These are phyloP conservation scores for Clarkia xantiana DNA, from an alignment of 345 rosid species.

Conservation along the genomic window DNA sequence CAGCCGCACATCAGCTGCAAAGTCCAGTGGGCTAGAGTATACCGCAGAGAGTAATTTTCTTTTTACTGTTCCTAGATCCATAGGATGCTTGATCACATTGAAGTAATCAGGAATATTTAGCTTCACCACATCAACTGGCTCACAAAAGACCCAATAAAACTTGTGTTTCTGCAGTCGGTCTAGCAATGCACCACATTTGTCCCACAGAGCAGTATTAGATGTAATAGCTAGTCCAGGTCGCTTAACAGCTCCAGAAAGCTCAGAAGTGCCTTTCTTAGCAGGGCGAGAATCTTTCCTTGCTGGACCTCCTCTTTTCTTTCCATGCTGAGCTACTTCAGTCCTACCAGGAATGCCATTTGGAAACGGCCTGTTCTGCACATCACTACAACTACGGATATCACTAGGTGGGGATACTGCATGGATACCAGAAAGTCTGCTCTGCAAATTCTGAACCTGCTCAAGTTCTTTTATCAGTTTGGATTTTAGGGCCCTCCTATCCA, in stretches of 20 bases:
- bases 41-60: conserved; percentile 33
- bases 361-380: conserved; percentile 41
- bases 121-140: conserved; percentile 62
- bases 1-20: conserved; percentile 73
- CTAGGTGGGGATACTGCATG: conserved; percentile 33
- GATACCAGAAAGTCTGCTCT: conserved; percentile 32
- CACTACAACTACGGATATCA: conserved; percentile 52
- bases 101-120: conserved; percentile 83
- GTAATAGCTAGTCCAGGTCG: conserved; percentile 14
- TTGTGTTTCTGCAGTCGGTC: conserved; percentile 53
- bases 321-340: conserved; percentile 23
- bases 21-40: conserved; percentile 50
- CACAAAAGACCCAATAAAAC: conserved; percentile 46
- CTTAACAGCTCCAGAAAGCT: conserved; percentile 19
- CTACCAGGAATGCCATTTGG: conserved; percentile 22
- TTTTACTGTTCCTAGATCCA: conserved; percentile 84
- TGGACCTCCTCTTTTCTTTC: conserved; percentile 31
- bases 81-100: conserved; percentile 63
- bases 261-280: conserved; percentile 26
- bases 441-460: conserved; percentile 49
- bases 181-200: conserved; percentile 54
- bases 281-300: conserved; percentile 26
- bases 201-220: conserved; percentile 30
- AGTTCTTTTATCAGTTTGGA: conserved; percentile 53
- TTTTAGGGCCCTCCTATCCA: conserved; percentile 44